Evolutionary conservation across 208 protist species (phyloP).

Genomic region (Acanthamoeba triangularis): DNA sequence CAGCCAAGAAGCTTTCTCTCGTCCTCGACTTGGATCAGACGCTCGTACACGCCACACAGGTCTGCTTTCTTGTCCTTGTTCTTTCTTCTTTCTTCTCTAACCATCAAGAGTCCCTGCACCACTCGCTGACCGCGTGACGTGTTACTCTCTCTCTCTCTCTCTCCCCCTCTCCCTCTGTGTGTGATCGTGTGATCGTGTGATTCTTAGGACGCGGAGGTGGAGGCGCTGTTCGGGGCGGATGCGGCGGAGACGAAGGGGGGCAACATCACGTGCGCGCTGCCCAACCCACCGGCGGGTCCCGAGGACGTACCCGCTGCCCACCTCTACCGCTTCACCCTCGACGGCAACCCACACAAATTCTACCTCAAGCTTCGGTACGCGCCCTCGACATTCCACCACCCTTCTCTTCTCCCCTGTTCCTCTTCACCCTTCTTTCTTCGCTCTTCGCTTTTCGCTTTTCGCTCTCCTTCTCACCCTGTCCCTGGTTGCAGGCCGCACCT

Average conservation of each 20-base stretch:
- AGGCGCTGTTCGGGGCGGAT: not conserved
- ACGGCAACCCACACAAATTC: not conserved
- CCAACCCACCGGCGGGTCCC: not conserved
- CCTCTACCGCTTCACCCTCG: constrained; percentile 65
- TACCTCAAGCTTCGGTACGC: constrained; percentile 36
- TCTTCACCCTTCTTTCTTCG: not conserved
- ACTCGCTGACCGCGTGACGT: no score
- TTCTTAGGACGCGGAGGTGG: not conserved
- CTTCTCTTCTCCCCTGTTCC: constrained; percentile 14
- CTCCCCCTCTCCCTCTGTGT: not conserved
- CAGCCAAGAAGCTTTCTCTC: constrained; percentile 80
- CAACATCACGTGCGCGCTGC: not conserved
- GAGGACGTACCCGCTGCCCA: not conserved
- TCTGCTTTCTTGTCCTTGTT: not conserved
- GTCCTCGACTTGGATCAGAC: constrained; percentile 88
- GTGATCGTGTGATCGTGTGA: no score
- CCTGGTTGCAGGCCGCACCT: constrained; percentile 80
- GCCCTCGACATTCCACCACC: no score
- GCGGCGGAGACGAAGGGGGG: not conserved
- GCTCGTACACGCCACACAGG: constrained; percentile 83
- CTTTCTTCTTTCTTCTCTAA: not conserved
- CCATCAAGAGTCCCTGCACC: no score
- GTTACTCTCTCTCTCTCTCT: no score
- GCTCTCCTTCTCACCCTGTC: constrained; percentile 65
- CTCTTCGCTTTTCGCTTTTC: not conserved